Conservation (phyloP, 1,284 basidiomycete species). For the Porphyrellus sp. region DNA sequence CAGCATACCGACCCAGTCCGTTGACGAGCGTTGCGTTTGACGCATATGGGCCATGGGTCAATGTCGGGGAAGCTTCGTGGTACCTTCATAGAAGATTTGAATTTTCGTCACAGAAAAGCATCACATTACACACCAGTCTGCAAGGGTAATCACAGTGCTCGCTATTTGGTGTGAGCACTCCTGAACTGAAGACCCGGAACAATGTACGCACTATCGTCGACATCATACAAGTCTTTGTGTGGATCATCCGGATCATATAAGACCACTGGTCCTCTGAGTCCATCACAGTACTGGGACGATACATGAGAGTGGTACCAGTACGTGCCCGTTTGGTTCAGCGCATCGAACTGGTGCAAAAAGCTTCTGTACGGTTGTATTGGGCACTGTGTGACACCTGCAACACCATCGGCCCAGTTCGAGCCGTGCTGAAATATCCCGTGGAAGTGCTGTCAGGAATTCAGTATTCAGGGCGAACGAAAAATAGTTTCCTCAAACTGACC, state of each 20-base stretch:
- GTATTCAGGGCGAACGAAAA: background rate
- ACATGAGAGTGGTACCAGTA: slow-evolving; percentile 37
- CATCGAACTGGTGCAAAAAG: slow-evolving; percentile 26
- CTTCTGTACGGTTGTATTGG: slow-evolving; percentile 23
- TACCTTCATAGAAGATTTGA: slow-evolving; percentile 11
- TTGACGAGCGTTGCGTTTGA: slow-evolving; percentile 34
- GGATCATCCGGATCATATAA: slow-evolving; percentile 41
- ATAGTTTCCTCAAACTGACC: background rate
- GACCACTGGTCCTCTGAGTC: slow-evolving; percentile 42
- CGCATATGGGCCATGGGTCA: background rate
- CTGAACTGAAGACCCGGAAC: background rate
- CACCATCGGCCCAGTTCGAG: slow-evolving; percentile 36
- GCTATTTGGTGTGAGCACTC: slow-evolving; percentile 1
- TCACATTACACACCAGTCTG: slow-evolving; percentile 16
- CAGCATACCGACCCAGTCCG: slow-evolving; percentile 29
- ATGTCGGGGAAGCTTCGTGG: slow-evolving; percentile 1
- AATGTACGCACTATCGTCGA: slow-evolving; percentile 35
- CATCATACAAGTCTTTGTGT: slow-evolving; percentile 33
- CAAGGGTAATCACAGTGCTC: slow-evolving; percentile 18
- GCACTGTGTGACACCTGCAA: slow-evolving; percentile 35
- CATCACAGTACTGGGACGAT: slow-evolving; percentile 41
- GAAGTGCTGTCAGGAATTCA: slow-evolving; percentile 28
- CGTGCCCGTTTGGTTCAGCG: slow-evolving; percentile 26
- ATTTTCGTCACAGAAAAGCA: background rate
- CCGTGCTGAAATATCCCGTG: slow-evolving; percentile 30